Percentiles rank a stretch among this genome's conserved stretches.
phyloP scores from a whole-genome alignment of 176 grass and related monocot genomes.

The Juncus effusus region DNA sequence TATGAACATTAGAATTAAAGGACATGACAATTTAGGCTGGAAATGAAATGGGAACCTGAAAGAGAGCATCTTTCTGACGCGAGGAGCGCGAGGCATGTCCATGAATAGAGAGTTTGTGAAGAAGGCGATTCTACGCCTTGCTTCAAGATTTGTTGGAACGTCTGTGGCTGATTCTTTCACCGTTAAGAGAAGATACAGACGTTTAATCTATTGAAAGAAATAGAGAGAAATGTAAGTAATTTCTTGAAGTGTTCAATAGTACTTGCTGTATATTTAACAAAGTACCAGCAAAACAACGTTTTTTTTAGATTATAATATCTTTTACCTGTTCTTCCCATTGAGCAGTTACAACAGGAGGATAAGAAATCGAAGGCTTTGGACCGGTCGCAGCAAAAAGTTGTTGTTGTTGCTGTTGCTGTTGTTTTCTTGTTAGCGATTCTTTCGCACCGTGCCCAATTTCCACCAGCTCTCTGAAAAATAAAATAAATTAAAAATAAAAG shows the following conservation, averaged over 20 bases:
- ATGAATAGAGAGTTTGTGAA: slow-evolving; percentile 98
- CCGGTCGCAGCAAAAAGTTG: slow-evolving; percentile 80
- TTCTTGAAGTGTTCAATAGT: neutral
- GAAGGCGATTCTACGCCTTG: slow-evolving; percentile 89
- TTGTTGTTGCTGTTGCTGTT: slow-evolving; percentile 25
- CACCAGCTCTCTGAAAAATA: slow-evolving; percentile 61
- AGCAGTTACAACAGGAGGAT: slow-evolving; percentile 65
- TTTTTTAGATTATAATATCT: slow-evolving; percentile 7
- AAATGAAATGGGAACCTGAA: slow-evolving; percentile 52
- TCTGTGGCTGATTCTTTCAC: slow-evolving; percentile 97
- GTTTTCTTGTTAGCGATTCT: slow-evolving; percentile 78
- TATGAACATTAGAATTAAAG: neutral
- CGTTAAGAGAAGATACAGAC: slow-evolving; percentile 81
- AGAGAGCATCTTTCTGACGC: slow-evolving; percentile 93
- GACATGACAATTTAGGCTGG: neutral
- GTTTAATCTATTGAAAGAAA: slow-evolving; percentile 61
- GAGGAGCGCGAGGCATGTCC: slow-evolving; percentile 93
- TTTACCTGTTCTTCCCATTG: slow-evolving; percentile 92
- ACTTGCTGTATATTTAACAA: neutral
- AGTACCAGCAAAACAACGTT: neutral
- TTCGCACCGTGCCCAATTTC: slow-evolving; percentile 86
- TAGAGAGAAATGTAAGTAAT: neutral
- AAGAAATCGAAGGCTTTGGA: slow-evolving; percentile 74
- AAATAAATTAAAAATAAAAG: too few relatives aligned
- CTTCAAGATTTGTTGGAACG: slow-evolving; percentile 92